phyloP scores from a whole-genome alignment of 176 grass and related monocot species.

The Aegilops sharonensis region DNA sequence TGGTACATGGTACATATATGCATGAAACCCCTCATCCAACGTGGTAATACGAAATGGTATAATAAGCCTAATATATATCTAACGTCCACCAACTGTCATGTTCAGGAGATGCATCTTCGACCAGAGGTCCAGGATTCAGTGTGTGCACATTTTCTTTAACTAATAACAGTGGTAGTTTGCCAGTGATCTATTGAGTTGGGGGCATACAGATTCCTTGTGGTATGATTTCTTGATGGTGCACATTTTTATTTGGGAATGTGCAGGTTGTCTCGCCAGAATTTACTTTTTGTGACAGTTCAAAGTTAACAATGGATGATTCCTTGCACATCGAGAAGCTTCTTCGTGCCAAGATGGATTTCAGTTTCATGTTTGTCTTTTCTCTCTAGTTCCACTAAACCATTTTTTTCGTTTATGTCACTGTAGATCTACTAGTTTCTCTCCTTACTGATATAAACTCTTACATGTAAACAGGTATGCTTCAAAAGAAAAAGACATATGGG shows the following conservation, averaged over 20 bases:
- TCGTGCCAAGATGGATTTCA: conserved; percentile 91
- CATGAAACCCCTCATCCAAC: not conserved
- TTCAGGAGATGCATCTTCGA: not conserved
- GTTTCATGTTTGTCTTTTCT: conserved; percentile 78
- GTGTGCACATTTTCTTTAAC: conserved; percentile 6
- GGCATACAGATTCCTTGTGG: not conserved
- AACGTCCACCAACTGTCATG: not conserved
- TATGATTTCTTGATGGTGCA: conserved; percentile 1
- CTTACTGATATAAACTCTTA: not conserved
- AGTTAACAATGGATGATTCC: conserved; percentile 81
- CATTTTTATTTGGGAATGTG: conserved; percentile 14
- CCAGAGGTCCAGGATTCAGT: not conserved
- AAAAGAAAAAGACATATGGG: conserved; percentile 93
- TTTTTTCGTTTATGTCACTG: not conserved
- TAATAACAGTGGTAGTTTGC: not conserved
- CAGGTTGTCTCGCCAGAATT: conserved; percentile 94
- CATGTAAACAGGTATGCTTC: conserved; percentile 86
- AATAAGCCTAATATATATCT: not conserved
- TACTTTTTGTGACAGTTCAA: conserved; percentile 93
- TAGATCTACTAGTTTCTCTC: conserved; percentile 12
- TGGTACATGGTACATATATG: not conserved
- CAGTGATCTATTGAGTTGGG: conserved; percentile 3
- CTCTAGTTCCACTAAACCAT: conserved; percentile 28
- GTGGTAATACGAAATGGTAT: not conserved
- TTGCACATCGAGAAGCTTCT: conserved; percentile 95